Percentiles rank a stretch among this genome's conserved stretches.
phyloP scores from a whole-genome alignment of 441 rosid species.

The Melastoma candidum region DNA sequence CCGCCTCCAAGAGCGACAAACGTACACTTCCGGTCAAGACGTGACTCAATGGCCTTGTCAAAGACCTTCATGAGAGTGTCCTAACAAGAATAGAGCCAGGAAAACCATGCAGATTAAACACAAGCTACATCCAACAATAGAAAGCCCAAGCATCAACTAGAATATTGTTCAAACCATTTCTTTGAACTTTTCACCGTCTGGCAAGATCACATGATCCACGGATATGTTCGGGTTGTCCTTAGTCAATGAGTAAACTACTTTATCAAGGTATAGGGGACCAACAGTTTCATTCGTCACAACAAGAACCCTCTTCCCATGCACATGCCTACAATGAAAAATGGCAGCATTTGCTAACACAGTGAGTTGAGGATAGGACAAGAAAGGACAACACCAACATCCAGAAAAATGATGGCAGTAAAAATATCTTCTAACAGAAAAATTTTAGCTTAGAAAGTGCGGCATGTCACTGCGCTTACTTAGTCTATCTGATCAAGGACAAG shows the following conservation, averaged over 20 bases:
- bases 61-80: conserved; percentile 84
- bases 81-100: conserved; percentile 24
- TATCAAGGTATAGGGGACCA: conserved; percentile 68
- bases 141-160: neutral
- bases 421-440: no score
- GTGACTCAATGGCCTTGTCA: conserved; percentile 89
- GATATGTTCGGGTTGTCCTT: conserved; percentile 72
- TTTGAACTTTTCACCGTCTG: conserved; percentile 90
- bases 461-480: no score
- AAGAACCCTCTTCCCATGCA: conserved; percentile 90
- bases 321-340: conserved; percentile 41
- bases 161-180: conserved; percentile 40
- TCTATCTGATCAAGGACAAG: no score
- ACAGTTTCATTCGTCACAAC: conserved; percentile 76
- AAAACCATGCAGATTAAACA: neutral
- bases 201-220: conserved; percentile 70
- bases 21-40: conserved; percentile 69
- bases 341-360: no score
- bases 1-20: conserved; percentile 99
- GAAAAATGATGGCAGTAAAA: no score
- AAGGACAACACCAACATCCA: no score
- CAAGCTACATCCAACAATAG: neutral
- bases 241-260: conserved; percentile 68
- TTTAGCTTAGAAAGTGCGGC: no score
- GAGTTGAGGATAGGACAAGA: no score